Evolutionary conservation across 371 early-diverging fungal genomes (phyloP).

Genomic region (Mortierella polycephala): DNA sequence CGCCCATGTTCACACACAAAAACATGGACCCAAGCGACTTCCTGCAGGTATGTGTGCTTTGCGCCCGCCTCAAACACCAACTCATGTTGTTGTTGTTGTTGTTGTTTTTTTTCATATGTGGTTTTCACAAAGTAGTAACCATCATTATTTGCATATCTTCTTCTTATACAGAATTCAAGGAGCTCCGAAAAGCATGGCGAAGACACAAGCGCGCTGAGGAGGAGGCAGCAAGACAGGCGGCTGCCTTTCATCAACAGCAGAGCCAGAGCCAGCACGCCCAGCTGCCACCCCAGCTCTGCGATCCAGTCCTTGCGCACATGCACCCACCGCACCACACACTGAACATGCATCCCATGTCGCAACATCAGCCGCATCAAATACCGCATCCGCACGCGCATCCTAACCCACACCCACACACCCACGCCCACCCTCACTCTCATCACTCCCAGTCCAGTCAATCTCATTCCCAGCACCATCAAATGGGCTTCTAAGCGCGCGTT

Average conservation of each 20-base stretch:
- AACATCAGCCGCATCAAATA: constrained; percentile 48
- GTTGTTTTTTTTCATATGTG: neutral
- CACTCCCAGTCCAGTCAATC: constrained; percentile 13
- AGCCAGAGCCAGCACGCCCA: constrained; percentile 28
- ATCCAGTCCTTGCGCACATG: constrained; percentile 30
- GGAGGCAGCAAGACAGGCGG: constrained; percentile 55
- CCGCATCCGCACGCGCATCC: constrained; percentile 49
- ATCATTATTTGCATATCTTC: neutral
- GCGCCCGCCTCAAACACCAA: neutral
- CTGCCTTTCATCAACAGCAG: constrained; percentile 48
- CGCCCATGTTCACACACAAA: constrained; percentile 78
- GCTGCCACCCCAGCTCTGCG: constrained; percentile 29
- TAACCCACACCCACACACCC: constrained; percentile 24
- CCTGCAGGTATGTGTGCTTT: constrained; percentile 52
- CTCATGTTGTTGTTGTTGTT: neutral
- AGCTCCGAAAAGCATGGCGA: constrained; percentile 63
- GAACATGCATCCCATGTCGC: constrained; percentile 31
- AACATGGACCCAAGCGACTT: constrained; percentile 65
- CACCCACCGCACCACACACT: constrained; percentile 35
- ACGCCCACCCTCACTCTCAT: neutral
- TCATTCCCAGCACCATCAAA: constrained; percentile 23
- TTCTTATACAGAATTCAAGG: constrained; percentile 67
- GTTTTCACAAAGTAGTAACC: neutral
- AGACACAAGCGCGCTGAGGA: constrained; percentile 57
- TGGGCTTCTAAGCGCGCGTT: constrained; percentile 38